Conservation (phyloP, 202 grass and related monocot species). For the Musa balbisiana region DNA sequence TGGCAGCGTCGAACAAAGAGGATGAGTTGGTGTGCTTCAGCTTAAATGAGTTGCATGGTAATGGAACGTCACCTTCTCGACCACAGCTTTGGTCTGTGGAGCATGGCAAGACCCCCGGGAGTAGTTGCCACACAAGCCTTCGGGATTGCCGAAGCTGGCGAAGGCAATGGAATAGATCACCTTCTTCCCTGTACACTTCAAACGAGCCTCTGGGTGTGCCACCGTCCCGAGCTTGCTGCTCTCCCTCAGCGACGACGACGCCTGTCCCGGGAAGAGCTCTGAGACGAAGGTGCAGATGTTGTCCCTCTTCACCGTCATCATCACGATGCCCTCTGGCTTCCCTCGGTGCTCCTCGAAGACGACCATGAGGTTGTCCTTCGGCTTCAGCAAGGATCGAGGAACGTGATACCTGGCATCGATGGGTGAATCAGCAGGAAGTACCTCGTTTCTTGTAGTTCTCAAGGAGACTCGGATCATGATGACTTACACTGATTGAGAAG, state of each 20-base stretch:
- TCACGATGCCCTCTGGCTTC: constrained; percentile 46
- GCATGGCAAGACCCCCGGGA: constrained; percentile 54
- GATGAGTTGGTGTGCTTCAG: not conserved
- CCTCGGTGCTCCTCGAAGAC: constrained; percentile 84
- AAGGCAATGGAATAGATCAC: constrained; percentile 57
- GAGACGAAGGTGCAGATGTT: constrained; percentile 67
- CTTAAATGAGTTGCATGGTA: not conserved
- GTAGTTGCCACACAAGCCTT: constrained; percentile 64
- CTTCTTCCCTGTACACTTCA: constrained; percentile 52
- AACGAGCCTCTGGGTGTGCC: constrained; percentile 29
- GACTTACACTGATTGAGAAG: constrained; percentile 74
- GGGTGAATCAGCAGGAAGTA: not conserved
- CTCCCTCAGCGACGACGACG: constrained; percentile 37
- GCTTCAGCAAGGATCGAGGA: constrained; percentile 60
- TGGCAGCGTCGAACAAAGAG: constrained; percentile 20
- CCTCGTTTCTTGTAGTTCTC: not conserved
- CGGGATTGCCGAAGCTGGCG: constrained; percentile 78
- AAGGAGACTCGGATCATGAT: not conserved
- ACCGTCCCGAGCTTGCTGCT: constrained; percentile 40
- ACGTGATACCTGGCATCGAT: constrained; percentile 53
- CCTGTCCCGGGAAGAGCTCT: constrained; percentile 46
- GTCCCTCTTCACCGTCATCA: constrained; percentile 71
- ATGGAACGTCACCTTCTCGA: constrained; percentile 46
- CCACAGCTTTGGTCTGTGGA: constrained; percentile 31
- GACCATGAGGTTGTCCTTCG: constrained; percentile 67